Percentiles rank a stretch among this genome's conserved stretches.
Conservation (phyloP, 768 basidiomycete genomes). For the Sistotremastrum niveocremeum region DNA sequence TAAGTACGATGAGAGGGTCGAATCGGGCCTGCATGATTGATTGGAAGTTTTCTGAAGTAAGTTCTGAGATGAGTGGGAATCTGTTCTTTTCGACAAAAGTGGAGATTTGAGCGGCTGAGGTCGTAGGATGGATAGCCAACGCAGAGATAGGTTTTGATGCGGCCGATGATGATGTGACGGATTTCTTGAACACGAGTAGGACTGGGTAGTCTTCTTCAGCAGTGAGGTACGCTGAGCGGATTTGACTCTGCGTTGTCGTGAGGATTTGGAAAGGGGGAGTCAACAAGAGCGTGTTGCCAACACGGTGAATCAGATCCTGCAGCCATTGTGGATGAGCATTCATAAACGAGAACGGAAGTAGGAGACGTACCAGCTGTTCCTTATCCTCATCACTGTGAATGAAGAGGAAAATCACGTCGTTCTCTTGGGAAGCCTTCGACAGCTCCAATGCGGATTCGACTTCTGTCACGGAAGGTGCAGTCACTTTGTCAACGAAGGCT, state of each 20-base stretch:
- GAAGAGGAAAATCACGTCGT: constrained; percentile 47
- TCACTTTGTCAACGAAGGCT: constrained; percentile 63
- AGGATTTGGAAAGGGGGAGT: constrained; percentile 13
- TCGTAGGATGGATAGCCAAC: constrained; percentile 1
- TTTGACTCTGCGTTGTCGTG: constrained; percentile 14
- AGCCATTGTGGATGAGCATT: constrained; percentile 38
- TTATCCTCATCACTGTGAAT: constrained; percentile 27
- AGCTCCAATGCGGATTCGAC: constrained; percentile 29
- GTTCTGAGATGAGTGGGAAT: constrained; percentile 59
- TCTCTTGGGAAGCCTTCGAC: constrained; percentile 25
- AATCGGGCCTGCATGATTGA: constrained; percentile 74
- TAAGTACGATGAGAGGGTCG: constrained; percentile 55
- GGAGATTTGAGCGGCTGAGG: constrained; percentile 9
- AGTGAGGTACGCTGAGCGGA: no score
- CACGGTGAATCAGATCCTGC: constrained; percentile 22
- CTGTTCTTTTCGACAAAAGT: constrained; percentile 32
- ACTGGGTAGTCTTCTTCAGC: constrained; percentile 20
- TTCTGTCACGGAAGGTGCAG: constrained; percentile 42
- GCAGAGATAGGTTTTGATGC: constrained; percentile 19
- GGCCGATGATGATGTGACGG: constrained; percentile 34
- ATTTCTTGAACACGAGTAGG: constrained; percentile 56
- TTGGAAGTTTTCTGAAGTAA: constrained; percentile 70
- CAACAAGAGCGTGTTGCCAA: constrained; percentile 18
- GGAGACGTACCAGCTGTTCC: constrained; percentile 27
- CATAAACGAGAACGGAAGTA: constrained; percentile 32